Evolutionary conservation across 2,329 filamentous ascomycete species (phyloP), one percentile per base, ranked within the genome.

Genomic region (Phialophora macrospora): DNA sequence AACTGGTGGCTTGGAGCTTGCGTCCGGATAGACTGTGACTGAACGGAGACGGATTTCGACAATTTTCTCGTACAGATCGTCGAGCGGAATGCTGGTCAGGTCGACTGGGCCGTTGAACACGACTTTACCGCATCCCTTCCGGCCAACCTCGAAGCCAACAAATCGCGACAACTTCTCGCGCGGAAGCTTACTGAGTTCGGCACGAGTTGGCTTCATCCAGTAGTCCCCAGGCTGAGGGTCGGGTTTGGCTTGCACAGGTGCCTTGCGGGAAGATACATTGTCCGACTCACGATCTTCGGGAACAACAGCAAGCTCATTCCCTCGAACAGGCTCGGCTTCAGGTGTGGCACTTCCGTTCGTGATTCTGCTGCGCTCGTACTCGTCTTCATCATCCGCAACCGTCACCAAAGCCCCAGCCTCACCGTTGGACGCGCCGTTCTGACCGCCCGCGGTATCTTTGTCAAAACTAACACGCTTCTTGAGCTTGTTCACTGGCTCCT

Each of bases 381-480:
- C 77, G 64, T 89, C 85, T 11, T 59, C 51, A 17, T 61, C 61
- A 22, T 68, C 68, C 7, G 28, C 28, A 12, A 55, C 52, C 26
- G 28, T 5, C 24, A 55, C 52, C 52, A 55, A 20, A 14, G 52
- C 52, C 12, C 48, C 48, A 52, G 48, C 48, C 17, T 22, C 22
- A 20, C 74, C 77, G 64, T 83, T 81, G 5, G 77, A 74, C 4
- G 72, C 68, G 32, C 68, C 71, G 54, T 72, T 72, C 61, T 70
- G 71, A 72, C 79, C 75, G 69, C 82, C 82, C 26, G 82, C 78
- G 34, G 82, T 84, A 73, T 84, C 85, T 3, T 88, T 88, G 74
- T 97, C 93, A 73, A 98, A 99, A 80, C 93, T 97, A 60, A 99
- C 95, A 60, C 90, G 88, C 82, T 97, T 97, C 70, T 89, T 89